Evolutionary conservation across 1,139 yeast species (phyloP), one percentile per base, ranked within the genome.

Genomic region (Barnettozyma hawaiiensis): DNA sequence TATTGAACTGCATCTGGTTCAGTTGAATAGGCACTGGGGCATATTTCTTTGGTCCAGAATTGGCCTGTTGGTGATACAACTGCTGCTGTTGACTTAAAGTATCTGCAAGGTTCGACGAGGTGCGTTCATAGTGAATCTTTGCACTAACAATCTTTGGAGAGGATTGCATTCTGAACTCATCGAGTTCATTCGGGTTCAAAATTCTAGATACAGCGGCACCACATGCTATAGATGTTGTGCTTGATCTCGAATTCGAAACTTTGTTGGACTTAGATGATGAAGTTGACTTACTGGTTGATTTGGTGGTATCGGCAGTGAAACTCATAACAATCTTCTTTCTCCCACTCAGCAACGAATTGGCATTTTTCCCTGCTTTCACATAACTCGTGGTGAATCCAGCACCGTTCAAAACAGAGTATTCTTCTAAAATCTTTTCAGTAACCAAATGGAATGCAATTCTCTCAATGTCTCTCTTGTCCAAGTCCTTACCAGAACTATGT

Each of bases 381-480:
- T 89, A 90, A 45, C 85, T 82, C 6, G 83, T 70, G 0, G 95
- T 86, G 66, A 84, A 89, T 0, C 96, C 94, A n/a, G 79, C 76
- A 16, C 71, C 74, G 51, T 78, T 84, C 73, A 80, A 75, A 7
- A 81, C 69, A 10, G 86, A 76, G 57, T 81, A 84, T 60, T 90
- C 97, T 44, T 71, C 71, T 29, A 92, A 63, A 23, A 81, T 74
- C n/a, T 77, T 76, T 48, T 80, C 80, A 23, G 85, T 75, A 15
- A 86, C 71, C 50, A 92, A 64, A 50, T 82, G 83, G 56, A 86
- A 89, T 50, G 89, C 84, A 7, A 92, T 76, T 49, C 97, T 69
- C 60, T 89, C 96, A 21, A 85, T 71, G 32, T 83, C 89, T 4
- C 80, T 75, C 49, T 79, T 80, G 26, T 76, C 76, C 53, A 82